These are phyloP conservation scores for Fusarium camptoceras DNA, from an alignment of 2,329 filamentous ascomycete genomes.

Conservation along the genomic window DNA sequence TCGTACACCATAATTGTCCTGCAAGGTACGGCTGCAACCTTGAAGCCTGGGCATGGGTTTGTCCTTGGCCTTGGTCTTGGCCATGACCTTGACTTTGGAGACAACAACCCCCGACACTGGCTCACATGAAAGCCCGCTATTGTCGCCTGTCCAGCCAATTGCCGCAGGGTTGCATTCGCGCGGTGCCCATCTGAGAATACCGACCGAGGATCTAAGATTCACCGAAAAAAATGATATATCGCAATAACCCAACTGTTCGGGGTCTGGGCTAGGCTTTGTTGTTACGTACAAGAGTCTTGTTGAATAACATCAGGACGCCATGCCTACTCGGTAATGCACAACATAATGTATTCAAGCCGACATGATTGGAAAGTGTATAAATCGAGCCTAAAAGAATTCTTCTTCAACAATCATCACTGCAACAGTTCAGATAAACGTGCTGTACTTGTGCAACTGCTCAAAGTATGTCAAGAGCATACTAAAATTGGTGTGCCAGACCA, in stretches of 20 bases:
- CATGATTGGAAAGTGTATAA: background rate
- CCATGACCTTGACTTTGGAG: background rate
- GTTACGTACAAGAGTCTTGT: background rate
- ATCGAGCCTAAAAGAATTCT: background rate
- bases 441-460: background rate
- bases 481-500: conserved; percentile 35
- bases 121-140: conserved; percentile 4
- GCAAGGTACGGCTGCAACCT: conserved; percentile 39
- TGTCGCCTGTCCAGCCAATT: conserved; percentile 20
- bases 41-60: background rate
- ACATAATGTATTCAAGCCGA: background rate
- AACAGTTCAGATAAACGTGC: background rate
- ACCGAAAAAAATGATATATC: conserved; percentile 29
- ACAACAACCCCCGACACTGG: background rate
- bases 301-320: conserved; percentile 1
- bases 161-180: conserved; percentile 14
- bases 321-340: background rate
- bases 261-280: background rate
- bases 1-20: background rate
- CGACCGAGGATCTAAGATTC: conserved; percentile 35
- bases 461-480: background rate
- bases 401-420: background rate
- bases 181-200: conserved; percentile 24
- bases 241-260: conserved; percentile 26
- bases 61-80: background rate